Conservation (phyloP, 106 monocot species). For the Acanthochlamys bracteata region DNA sequence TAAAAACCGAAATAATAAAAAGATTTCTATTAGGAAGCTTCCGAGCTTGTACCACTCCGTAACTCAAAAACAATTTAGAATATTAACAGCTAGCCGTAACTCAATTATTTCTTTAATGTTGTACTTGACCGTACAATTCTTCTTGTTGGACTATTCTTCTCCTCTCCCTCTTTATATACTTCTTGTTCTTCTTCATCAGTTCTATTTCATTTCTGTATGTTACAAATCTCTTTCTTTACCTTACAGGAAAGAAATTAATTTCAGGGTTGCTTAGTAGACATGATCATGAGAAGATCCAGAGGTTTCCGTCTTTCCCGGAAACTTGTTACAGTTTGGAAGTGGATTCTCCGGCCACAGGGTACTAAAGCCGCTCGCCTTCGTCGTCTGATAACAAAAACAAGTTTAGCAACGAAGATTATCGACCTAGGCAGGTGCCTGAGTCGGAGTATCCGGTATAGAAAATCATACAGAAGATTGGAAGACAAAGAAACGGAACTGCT, state of each 20-base stretch:
- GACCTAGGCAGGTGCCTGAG: slow-evolving; percentile 14
- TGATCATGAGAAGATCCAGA: not conserved
- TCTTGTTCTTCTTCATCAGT: too few species aligned
- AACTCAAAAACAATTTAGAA: too few species aligned
- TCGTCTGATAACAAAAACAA: not conserved
- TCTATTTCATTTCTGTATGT: too few species aligned
- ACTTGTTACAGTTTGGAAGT: not conserved
- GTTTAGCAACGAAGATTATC: slow-evolving; percentile 10
- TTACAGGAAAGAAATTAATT: not conserved
- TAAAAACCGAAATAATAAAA: too few species aligned
- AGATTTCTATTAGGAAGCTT: too few species aligned
- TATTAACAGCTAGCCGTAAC: too few species aligned
- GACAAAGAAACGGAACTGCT: not conserved
- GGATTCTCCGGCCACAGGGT: not conserved
- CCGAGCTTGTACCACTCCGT: too few species aligned
- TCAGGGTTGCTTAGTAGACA: not conserved
- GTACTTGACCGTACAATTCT: too few species aligned
- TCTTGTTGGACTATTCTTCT: too few species aligned
- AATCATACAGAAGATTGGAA: not conserved
- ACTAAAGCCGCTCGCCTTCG: not conserved
- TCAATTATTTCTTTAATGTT: too few species aligned
- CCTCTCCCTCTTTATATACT: too few species aligned
- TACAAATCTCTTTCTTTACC: too few species aligned
- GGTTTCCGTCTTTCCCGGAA: slow-evolving; percentile 4
- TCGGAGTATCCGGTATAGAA: not conserved